Evolutionary conservation across 352 stramenopile genomes (phyloP), one percentile per base, ranked within the genome.

Genomic region (Globisporangium polare): DNA sequence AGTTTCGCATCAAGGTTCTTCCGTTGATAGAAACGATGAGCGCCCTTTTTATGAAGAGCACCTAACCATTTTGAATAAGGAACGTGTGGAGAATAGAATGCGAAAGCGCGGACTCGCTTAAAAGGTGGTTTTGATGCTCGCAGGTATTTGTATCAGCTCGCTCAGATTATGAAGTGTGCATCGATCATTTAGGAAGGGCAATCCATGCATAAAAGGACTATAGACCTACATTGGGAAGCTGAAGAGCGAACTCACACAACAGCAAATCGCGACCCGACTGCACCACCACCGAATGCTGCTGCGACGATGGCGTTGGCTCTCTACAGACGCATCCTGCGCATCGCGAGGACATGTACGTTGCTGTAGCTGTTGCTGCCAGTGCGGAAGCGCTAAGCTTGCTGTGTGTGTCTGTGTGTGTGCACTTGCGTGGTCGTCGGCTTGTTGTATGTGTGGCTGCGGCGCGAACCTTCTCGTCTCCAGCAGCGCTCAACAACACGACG

Each of bases 261-360:
- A 51, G 2, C 20, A 24, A 41, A 55, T 20, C n/a, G 31, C 49
- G 41, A 46, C 17, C 41, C 41, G 8, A 46, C 3, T 43, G 15
- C 15, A 13, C 12, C 24, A 58, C 31, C 29, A 62, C 22, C 33
- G 18, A 45, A 58, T 35, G 50, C 27, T n/a, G 29, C 29, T 33
- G 17, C 17, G 41, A 20, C 18, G 56, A 74, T 77, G 63, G 80
- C 79, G 60, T 67, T 90, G 24, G 64, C 80, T 53, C 79, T 92
- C 39, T 92, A 92, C 58, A 78, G 80, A 42, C 85, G 82, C 63
- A 79, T 92, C 46, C 68, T 94, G 51, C 85, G 85, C 53, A 73
- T 88, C 20, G 85, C 82, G 7, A 62, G 83, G 22, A 85, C 71
- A 60, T 94, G 84, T 94, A 78, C 58, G 82, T 78, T 12, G 6